Evolutionary conservation across 768 basidiomycete species (phyloP).

Genomic region (Mycena maculata): DNA sequence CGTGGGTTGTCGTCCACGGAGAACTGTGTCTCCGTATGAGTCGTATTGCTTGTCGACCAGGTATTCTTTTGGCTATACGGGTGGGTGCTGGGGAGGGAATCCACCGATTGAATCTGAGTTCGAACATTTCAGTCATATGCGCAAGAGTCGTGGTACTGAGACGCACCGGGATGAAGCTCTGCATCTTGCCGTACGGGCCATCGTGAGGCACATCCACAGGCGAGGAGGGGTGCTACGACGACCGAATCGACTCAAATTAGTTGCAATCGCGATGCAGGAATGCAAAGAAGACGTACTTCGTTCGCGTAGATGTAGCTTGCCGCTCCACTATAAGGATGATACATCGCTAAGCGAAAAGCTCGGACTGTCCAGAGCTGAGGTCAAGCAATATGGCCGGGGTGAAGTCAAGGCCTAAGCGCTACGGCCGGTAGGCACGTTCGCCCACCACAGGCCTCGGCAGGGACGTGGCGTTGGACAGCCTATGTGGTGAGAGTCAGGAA

Average conservation of each 20-base stretch:
- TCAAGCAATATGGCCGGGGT: too few relatives aligned
- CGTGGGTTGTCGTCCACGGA: slow-evolving; percentile 1
- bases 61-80: slow-evolving; percentile 13
- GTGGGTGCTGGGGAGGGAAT: slow-evolving; percentile 10
- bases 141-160: neutral
- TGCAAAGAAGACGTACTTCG: slow-evolving; percentile 2
- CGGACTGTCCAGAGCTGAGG: too few relatives aligned
- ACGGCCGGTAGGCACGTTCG: too few relatives aligned
- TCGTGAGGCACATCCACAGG: slow-evolving; percentile 1
- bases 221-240: slow-evolving; percentile 5
- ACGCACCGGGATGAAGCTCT: slow-evolving; percentile 20
- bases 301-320: slow-evolving; percentile 30
- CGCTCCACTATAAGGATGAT: slow-evolving; percentile 24
- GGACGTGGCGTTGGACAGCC: too few relatives aligned
- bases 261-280: neutral
- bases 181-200: slow-evolving; percentile 5
- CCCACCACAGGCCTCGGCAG: too few relatives aligned
- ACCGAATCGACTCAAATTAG: neutral
- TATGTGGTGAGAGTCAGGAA: too few relatives aligned
- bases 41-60: neutral
- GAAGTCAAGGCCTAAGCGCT: too few relatives aligned
- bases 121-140: neutral
- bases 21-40: slow-evolving; percentile 11
- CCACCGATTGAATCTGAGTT: slow-evolving; percentile 20
- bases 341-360: slow-evolving; percentile 9